A percentile compares a stretch with the other conserved stretches of the same genome.
Evolutionary conservation across 805 yeast genomes (phyloP).

Genomic region (Kodamaea fukazawae): DNA sequence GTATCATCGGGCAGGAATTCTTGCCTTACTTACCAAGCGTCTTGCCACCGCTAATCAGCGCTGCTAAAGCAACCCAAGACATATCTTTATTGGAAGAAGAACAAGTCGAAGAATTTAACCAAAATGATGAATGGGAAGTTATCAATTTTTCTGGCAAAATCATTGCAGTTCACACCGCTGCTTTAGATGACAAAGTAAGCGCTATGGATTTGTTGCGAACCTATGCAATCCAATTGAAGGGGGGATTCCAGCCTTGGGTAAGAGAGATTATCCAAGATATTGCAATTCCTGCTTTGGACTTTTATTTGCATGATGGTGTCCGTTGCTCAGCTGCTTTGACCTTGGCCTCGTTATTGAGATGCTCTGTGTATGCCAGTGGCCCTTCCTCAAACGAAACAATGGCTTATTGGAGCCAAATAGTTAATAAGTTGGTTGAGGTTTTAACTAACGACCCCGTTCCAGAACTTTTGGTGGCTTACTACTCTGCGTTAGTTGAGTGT

Average conservation of each 20-base stretch:
- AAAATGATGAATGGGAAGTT: conserved; percentile 93
- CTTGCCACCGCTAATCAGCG: conserved; percentile 80
- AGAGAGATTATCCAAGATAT: conserved; percentile 73
- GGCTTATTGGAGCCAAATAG: conserved; percentile 68
- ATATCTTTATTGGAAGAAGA: conserved; percentile 86
- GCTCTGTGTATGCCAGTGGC: conserved; percentile 56
- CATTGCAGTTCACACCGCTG: conserved; percentile 90
- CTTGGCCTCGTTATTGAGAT: conserved; percentile 70
- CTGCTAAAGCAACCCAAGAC: conserved; percentile 89
- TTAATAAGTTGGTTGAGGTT: conserved; percentile 64
- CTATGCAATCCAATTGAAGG: conserved; percentile 82
- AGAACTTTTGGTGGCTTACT: conserved; percentile 77
- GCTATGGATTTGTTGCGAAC: conserved; percentile 86
- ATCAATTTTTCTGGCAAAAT: conserved; percentile 87
- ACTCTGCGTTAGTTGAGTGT: conserved; percentile 65
- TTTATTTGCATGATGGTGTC: conserved; percentile 91
- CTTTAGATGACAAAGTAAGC: conserved; percentile 88
- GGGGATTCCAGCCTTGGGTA: conserved; percentile 79
- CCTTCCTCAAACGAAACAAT: conserved; percentile 58
- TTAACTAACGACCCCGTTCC: conserved; percentile 77
- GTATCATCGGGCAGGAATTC: conserved; percentile 80
- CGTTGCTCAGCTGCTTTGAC: conserved; percentile 86
- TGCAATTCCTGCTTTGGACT: conserved; percentile 84
- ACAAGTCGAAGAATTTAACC: conserved; percentile 75
- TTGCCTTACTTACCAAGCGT: conserved; percentile 80